Conservation (phyloP, 2,329 filamentous ascomycete species). For the Cladosporium sp. region DNA sequence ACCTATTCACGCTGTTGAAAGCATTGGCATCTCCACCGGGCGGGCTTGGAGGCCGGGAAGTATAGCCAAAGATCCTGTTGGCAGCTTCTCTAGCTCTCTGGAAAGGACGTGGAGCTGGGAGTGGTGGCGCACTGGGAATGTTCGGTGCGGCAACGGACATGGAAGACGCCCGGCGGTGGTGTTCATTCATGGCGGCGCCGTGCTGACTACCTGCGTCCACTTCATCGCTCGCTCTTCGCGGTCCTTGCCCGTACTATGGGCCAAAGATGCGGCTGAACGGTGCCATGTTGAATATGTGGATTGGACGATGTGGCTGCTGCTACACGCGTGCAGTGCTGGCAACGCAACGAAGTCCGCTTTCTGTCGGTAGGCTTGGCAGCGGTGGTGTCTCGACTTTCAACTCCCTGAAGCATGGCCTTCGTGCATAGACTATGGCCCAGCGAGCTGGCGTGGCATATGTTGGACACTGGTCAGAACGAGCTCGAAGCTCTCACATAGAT, state of each 20-base stretch:
- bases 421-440: too few species aligned
- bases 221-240: background rate
- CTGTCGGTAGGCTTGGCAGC: background rate
- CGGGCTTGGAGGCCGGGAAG: slow-evolving; percentile 25
- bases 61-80: slow-evolving; percentile 27
- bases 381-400: too few species aligned
- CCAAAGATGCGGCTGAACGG: background rate
- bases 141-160: slow-evolving; percentile 1
- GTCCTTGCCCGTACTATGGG: background rate
- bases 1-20: slow-evolving; percentile 14
- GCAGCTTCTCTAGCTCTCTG: slow-evolving; percentile 30
- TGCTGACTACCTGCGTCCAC: slow-evolving; percentile 4
- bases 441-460: too few species aligned
- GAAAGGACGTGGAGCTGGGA: slow-evolving; percentile 25
- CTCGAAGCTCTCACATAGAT: too few species aligned
- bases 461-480: too few species aligned
- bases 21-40: slow-evolving; percentile 10
- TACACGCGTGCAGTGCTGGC: background rate
- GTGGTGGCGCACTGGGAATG: slow-evolving; percentile 18
- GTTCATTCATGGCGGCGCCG: slow-evolving; percentile 12
- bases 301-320: background rate
- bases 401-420: too few species aligned
- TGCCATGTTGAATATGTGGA: background rate
- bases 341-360: background rate
- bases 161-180: slow-evolving; percentile 1